Evolutionary conservation across 352 stramenopile genomes (phyloP).

Genomic region (Phytophthora macrochlamydospora): DNA sequence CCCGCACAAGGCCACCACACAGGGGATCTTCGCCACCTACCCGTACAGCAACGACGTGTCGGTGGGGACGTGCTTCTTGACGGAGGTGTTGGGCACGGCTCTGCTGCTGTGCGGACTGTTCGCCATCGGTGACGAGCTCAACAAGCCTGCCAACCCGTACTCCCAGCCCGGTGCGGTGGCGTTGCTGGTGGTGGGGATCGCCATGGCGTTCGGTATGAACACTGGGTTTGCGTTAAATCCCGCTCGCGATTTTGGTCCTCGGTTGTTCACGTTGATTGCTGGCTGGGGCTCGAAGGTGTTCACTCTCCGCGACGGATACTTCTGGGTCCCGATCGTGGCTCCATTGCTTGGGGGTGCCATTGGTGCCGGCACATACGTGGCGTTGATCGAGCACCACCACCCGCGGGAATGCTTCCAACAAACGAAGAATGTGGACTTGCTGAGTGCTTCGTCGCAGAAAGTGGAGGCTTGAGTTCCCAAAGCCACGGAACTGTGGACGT

Average conservation of each 20-base stretch:
- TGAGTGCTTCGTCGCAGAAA: conserved; percentile 10
- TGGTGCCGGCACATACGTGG: conserved; percentile 24
- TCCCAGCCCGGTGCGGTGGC: conserved; percentile 33
- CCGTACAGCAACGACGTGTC: conserved; percentile 17
- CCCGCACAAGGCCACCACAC: conserved; percentile 30
- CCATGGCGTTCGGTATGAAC: conserved; percentile 59
- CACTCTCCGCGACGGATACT: conserved; percentile 34
- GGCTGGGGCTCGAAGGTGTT: conserved; percentile 41
- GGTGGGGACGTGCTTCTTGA: conserved; percentile 38
- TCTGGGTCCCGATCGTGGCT: conserved; percentile 43
- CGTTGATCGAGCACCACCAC: conserved; percentile 31
- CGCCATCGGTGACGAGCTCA: conserved; percentile 39
- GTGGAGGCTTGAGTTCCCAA: neutral
- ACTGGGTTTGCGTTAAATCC: conserved; percentile 58
- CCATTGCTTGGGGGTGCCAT: conserved; percentile 30
- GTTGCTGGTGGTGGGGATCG: conserved; percentile 45
- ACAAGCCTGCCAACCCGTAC: conserved; percentile 39
- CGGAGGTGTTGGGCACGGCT: conserved; percentile 45
- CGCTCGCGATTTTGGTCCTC: conserved; percentile 37
- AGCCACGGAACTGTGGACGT: no score
- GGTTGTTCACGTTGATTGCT: conserved; percentile 31
- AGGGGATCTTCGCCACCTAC: conserved; percentile 42
- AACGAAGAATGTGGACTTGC: conserved; percentile 1
- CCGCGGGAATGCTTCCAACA: conserved; percentile 18
- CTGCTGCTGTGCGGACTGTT: conserved; percentile 51